Evolutionary conservation across 2,329 filamentous ascomycete species (phyloP), one percentile per base, ranked within the genome.

Genomic region (Grosmannia clavigera): DNA sequence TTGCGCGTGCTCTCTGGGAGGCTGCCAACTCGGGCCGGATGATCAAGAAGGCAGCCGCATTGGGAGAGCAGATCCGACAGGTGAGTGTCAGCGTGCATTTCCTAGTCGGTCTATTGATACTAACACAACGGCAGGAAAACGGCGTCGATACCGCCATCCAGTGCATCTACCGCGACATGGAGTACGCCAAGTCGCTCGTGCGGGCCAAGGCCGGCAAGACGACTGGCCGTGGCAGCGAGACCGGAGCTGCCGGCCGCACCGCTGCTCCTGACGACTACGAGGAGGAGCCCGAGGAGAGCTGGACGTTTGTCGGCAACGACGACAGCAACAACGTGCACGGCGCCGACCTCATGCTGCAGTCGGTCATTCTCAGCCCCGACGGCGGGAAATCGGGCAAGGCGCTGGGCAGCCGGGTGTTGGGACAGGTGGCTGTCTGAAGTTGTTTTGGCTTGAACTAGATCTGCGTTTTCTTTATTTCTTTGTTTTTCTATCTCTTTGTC

Each of bases 91-190:
- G 29, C 31, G 43, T 7, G 50, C 14, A n/a, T 3, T 48, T 46
- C 9, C 14, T 7, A 31, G 29, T 31, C 29, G 1, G 29, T 7
- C 33, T 9, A 11, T 35, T 35, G 33, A 35, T 35, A 35, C 11
- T 25, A 25, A 51, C n/a, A 2, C 19, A n/a, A n/a, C 40, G 19
- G 61, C 63, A 95, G 87, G 92, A 99, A 71, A 85, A 90, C 65
- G 94, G 94, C 43, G 91, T 96, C n/a, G 84, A 87, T 55, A 88
- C 81, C 5, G 94, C 92, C 6, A 94, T 97, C 63, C 89, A 96
- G 71, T 88, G 85, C 62, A 89, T 99, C 60, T 99, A 97, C 70
- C 87, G 94, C 51, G 92, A 97, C 70, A 80, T 97, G 60, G 94
- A 97, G 70, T 96, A 96, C 67, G 92, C 94, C 46, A 88, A 83